A percentile compares a stretch with the other conserved stretches of the same genome.
Conservation (phyloP, 2,329 filamentous ascomycete species). For the Clarireedia paspali region DNA sequence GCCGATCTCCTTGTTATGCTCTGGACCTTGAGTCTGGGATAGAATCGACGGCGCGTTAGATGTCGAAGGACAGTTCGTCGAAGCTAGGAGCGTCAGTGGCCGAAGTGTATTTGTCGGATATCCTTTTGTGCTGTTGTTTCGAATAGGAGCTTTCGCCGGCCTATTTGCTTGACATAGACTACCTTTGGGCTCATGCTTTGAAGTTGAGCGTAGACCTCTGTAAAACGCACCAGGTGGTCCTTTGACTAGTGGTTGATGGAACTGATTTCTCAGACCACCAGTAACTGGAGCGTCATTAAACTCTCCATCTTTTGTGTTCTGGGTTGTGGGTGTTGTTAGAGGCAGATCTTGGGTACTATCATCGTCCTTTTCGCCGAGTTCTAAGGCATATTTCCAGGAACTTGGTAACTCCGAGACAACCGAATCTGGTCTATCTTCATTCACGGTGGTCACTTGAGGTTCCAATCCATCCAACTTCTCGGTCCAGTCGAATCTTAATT, state of each 20-base stretch:
- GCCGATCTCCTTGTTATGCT: neutral
- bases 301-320: neutral
- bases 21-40: neutral
- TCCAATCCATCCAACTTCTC: constrained; percentile 15
- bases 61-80: neutral
- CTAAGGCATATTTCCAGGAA: constrained; percentile 15
- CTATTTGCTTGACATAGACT: constrained; percentile 5
- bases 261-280: neutral
- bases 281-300: neutral
- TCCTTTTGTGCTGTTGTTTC: constrained; percentile 11
- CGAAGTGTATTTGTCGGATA: constrained; percentile 19
- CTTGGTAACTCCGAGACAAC: constrained; percentile 8
- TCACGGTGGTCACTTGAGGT: constrained; percentile 3
- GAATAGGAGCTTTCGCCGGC: neutral
- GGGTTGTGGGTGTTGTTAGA: neutral
- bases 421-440: neutral
- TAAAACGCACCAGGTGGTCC: constrained; percentile 24
- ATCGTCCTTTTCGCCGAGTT: constrained; percentile 10
- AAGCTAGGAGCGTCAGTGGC: constrained; percentile 19
- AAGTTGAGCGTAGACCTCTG: constrained; percentile 15
- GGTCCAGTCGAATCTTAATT: constrained; percentile 15
- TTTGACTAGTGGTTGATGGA: constrained; percentile 14
- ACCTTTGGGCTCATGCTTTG: constrained; percentile 10
- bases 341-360: neutral
- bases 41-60: constrained; percentile 10